Conservation (phyloP, 1,284 basidiomycete genomes). For the Jaminaea rosea region DNA sequence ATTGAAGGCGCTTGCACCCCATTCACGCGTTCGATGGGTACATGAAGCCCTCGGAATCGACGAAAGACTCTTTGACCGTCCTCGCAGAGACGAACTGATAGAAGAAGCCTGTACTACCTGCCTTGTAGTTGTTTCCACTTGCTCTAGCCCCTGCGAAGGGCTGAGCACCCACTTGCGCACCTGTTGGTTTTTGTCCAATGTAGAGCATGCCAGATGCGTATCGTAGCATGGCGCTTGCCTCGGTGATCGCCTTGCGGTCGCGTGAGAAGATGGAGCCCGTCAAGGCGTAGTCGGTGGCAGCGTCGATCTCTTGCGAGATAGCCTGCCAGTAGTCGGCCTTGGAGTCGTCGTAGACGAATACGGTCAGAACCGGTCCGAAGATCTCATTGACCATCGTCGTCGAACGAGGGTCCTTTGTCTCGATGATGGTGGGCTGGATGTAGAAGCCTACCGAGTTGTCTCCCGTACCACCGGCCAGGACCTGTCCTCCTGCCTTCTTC, state of each 20-base stretch:
- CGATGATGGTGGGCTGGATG: conserved; percentile 86
- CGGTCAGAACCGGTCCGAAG: conserved; percentile 91
- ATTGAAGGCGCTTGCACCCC: too few relatives aligned
- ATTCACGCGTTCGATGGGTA: conserved; percentile 41
- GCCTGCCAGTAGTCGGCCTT: conserved; percentile 59
- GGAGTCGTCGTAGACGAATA: conserved; percentile 49
- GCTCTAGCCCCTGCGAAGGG: conserved; percentile 90
- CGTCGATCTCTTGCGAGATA: conserved; percentile 78
- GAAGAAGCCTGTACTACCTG: conserved; percentile 77
- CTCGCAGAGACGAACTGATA: conserved; percentile 58
- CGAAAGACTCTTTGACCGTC: conserved; percentile 82
- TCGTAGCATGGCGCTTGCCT: conserved; percentile 42
- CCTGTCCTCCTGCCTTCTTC: conserved; percentile 75
- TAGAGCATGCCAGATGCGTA: conserved; percentile 46
- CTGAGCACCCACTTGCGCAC: conserved; percentile 69
- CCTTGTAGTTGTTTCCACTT: conserved; percentile 96
- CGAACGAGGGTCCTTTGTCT: conserved; percentile 81
- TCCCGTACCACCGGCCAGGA: conserved; percentile 71
- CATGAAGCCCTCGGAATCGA: conserved; percentile 30
- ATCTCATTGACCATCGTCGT: conserved; percentile 92
- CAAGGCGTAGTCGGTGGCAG: conserved; percentile 77
- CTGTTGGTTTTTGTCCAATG: conserved; percentile 62
- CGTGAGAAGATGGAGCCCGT: conserved; percentile 44
- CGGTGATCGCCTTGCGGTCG: conserved; percentile 41
- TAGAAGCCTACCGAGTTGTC: conserved; percentile 90